Conservation (phyloP, 2,329 filamentous ascomycete genomes). For the Chaetothyriales sp. region DNA sequence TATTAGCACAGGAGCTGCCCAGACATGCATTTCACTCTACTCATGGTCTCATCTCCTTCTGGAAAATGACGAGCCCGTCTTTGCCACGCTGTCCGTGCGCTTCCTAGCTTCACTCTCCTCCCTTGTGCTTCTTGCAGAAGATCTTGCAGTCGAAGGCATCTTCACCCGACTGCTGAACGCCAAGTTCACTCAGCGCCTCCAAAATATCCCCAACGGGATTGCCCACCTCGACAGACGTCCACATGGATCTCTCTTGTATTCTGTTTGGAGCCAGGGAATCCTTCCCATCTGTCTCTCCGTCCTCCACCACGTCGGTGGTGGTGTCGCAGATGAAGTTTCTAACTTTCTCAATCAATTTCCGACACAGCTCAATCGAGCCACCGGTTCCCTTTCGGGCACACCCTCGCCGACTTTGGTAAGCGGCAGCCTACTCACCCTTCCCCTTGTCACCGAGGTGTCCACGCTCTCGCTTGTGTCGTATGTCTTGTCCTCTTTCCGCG, state of each 20-base stretch:
- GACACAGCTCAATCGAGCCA: slow-evolving; percentile 58
- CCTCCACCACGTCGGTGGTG: slow-evolving; percentile 64
- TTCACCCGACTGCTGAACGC: slow-evolving; percentile 67
- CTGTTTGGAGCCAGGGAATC: slow-evolving; percentile 79
- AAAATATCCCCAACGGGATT: slow-evolving; percentile 47
- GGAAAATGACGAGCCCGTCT: slow-evolving; percentile 59
- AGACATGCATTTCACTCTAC: slow-evolving; percentile 74
- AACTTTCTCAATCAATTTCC: slow-evolving; percentile 85
- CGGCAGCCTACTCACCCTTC: slow-evolving; percentile 30
- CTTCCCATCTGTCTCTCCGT: slow-evolving; percentile 82
- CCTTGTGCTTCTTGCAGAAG: slow-evolving; percentile 68
- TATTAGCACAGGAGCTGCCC: slow-evolving; percentile 52
- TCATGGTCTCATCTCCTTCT: slow-evolving; percentile 77
- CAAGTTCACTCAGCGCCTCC: slow-evolving; percentile 64
- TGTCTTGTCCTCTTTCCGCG: slow-evolving; percentile 54
- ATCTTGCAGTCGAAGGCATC: slow-evolving; percentile 75
- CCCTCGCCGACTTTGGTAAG: slow-evolving; percentile 21
- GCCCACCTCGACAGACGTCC: slow-evolving; percentile 65
- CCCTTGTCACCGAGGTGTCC: slow-evolving; percentile 14
- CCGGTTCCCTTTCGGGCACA: slow-evolving; percentile 51
- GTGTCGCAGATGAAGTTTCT: slow-evolving; percentile 70
- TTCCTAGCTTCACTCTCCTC: slow-evolving; percentile 81
- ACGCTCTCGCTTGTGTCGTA: slow-evolving; percentile 60
- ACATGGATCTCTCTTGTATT: slow-evolving; percentile 60
- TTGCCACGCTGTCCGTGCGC: slow-evolving; percentile 79